Base-by-base conservation (phyloP, 1,284 basidiomycete genomes). In the Inonotus hispidus region DNA sequence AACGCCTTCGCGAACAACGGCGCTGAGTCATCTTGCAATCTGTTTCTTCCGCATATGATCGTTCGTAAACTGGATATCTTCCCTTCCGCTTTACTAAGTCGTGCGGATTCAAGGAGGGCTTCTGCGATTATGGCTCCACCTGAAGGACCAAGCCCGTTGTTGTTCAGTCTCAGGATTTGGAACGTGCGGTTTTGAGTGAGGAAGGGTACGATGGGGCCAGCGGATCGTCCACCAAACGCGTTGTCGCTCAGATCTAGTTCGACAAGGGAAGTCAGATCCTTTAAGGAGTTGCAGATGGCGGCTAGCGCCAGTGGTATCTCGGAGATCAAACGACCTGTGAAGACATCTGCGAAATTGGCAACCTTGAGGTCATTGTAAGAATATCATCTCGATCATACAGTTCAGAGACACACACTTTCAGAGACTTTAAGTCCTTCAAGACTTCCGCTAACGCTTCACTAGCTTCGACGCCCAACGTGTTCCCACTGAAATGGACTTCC, bases 271-370 rank as follows among this genome's bases (percentile, higher is more conserved):
- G 85, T 81, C 71, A 93, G 91, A 67, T 86, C 80, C 65, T 86
- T 87, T 61, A 99, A 84, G 14, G 93, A 87, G 69, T 93, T 84
- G 73, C 95, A 98, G 67, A 99, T 84, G 35, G 93, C 90, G 41
- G 87, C 82, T 49, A 99, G 85, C 2, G 96, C 92, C 67, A 80
- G 84, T 3, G 97, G 97, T 71, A 99, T 98, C 75, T 99, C 96
- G 64, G 86, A 82, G 77, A 98, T 98, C 67, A 98, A 82, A 63
- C 97, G 90, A 55, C 95, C 93, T 10, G 96, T 98, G 77, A 99
- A 99, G 75, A 99, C 96, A 77, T 98, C 97, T 53, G 94, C 92
- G 67, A 98, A 92, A 78, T 98, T 90, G 66, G 94, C 96, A 60
- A 97, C 78, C 95, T 98, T 47, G 8, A 46, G 49, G 58, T 59